Evolutionary conservation across 192 early-diverging fungal genomes (phyloP).

Genomic region (Rhizoclosmatium globosum): DNA sequence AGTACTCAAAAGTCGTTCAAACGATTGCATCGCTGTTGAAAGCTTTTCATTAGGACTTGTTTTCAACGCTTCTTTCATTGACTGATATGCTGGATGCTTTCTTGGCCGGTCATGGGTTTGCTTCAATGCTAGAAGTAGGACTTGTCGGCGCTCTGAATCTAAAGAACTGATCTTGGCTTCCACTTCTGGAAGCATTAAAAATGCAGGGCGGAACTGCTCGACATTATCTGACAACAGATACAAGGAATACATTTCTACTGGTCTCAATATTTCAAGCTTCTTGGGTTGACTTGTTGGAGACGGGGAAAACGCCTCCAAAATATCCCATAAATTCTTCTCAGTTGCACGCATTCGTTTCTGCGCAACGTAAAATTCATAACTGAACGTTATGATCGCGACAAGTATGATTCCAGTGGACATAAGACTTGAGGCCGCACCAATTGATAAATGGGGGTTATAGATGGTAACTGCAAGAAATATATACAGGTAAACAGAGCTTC

Average conservation of each 20-base stretch:
- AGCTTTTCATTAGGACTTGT: not conserved
- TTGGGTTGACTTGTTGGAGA: not conserved
- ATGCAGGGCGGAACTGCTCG: not conserved
- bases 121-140: not conserved
- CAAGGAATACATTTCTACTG: not conserved
- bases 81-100: slow-evolving; percentile 2
- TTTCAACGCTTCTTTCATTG: not conserved
- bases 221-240: not conserved
- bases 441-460: not conserved
- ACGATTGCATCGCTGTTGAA: no score
- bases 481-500: not conserved
- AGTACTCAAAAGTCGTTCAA: no score
- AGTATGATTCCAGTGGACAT: not conserved
- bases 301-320: not conserved
- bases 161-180: not conserved
- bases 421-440: not conserved
- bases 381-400: not conserved
- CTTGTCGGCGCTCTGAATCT: not conserved
- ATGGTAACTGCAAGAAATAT: not conserved
- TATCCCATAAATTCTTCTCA: not conserved
- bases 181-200: not conserved
- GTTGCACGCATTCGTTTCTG: not conserved
- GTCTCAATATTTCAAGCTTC: not conserved
- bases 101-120: not conserved
- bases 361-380: not conserved